Evolutionary conservation across 768 basidiomycete species (phyloP).

Genomic region (Plicaturopsis crispa): DNA sequence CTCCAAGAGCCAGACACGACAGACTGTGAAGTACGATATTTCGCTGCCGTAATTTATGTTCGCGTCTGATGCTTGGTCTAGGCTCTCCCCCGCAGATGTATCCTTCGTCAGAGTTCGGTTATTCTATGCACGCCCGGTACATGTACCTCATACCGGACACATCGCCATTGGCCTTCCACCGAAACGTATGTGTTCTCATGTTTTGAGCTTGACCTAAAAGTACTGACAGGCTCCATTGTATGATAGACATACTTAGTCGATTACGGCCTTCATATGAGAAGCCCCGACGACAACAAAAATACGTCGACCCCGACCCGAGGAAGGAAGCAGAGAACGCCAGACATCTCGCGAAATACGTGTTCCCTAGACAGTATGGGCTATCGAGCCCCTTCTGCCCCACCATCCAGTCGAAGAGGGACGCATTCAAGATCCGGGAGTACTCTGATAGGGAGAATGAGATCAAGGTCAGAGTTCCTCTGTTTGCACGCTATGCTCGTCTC

Average conservation of each 20-base stretch:
- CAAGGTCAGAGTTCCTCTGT: conserved; percentile 33
- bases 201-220: neutral
- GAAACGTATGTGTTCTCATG: conserved; percentile 40
- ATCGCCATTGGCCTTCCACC: conserved; percentile 61
- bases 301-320: conserved; percentile 37
- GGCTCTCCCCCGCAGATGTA: conserved; percentile 39
- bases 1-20: too few relatives aligned
- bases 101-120: conserved; percentile 45
- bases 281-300: conserved; percentile 18
- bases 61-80: neutral
- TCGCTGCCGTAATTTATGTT: neutral
- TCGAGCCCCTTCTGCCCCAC: conserved; percentile 43
- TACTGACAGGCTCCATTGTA: conserved; percentile 3
- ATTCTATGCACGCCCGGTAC: conserved; percentile 60
- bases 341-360: conserved; percentile 75
- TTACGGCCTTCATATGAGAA: conserved; percentile 37
- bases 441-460: conserved; percentile 64
- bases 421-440: conserved; percentile 39
- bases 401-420: conserved; percentile 16
- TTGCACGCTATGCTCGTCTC: neutral
- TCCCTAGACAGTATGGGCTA: conserved; percentile 73
- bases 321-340: conserved; percentile 43
- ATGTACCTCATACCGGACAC: conserved; percentile 37
- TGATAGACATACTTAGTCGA: conserved; percentile 60
- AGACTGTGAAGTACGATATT: too few relatives aligned